Base-by-base conservation (phyloP, 352 stramenopile species). In the Elongisporangium anandrum region DNA sequence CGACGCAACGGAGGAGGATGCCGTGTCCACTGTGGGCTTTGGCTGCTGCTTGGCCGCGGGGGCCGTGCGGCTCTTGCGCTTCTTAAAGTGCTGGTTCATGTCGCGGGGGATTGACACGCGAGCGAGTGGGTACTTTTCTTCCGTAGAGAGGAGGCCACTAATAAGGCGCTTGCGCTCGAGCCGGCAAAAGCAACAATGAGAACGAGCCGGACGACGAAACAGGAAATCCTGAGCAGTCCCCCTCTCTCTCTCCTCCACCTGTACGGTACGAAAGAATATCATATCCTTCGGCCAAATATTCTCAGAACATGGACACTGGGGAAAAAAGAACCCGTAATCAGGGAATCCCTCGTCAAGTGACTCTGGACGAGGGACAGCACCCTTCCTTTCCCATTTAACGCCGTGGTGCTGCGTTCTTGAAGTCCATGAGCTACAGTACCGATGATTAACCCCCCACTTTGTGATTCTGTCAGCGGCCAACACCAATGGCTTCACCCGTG, bases 1-100 rank as follows among this genome's bases (percentile, higher is more conserved):
- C 4, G 63, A 49, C n/a, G 54, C n/a, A 17, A 12, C 7, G 41
- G 21, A 34, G 60, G 29, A 19, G 62, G 49, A 45, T 61, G 54
- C 3, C 23, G 57, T 49, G 61, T 23, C 5, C 23, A 55, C 50
- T 61, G 29, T 47, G 54, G 59, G 3, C 54, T 19, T 6, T 73
- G 59, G 5, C 50, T 34, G 41, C 59, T 57, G 55, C 61, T 67
- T 10, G 26, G 54, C 38, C 56, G 38, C 52, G 66, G 52, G 58
- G 56, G 72, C 60, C 56, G 70, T 60, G 67, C 74, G 66, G 61
- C 66, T 73, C 73, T 88, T 89, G 64, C 81, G 75, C 60, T 88
- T 88, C 70, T 86, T 87, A 60, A 83, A 85, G 60, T 75, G 78
- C 49, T 84, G 77, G 61, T 70, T 86, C 61, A 87, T 81, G 39